phyloP scores from a whole-genome alignment of 768 basidiomycete genomes.

The Pholiota conissans region DNA sequence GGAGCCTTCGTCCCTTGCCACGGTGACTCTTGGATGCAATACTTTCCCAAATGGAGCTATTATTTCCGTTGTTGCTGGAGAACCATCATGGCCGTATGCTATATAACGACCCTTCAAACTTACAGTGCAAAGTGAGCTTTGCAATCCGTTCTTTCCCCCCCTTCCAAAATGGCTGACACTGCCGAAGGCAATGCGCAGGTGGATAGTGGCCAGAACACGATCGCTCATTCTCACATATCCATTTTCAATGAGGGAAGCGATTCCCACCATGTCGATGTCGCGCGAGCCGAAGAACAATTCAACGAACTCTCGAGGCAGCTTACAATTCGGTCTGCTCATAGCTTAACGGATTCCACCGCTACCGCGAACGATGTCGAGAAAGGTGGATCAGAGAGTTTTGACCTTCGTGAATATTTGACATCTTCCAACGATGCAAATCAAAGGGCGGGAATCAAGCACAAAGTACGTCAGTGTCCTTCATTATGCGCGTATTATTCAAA shows the following conservation, averaged over 20 bases:
- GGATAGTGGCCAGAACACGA: background rate
- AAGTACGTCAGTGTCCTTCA: too few species aligned
- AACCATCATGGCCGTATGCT: background rate
- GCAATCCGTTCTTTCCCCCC: background rate
- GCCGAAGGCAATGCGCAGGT: background rate
- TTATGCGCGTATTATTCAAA: background rate
- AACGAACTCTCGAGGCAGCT: constrained; percentile 52
- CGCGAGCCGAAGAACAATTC: constrained; percentile 51
- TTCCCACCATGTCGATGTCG: constrained; percentile 45
- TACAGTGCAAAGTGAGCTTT: background rate
- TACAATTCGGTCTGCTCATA: constrained; percentile 25
- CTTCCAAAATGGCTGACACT: background rate
- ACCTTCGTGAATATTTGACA: constrained; percentile 67
- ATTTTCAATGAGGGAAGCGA: background rate
- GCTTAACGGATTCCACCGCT: constrained; percentile 28
- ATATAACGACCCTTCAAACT: background rate
- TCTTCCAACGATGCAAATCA: constrained; percentile 68
- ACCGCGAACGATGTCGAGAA: constrained; percentile 43
- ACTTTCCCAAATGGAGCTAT: background rate
- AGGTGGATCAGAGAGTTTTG: constrained; percentile 42
- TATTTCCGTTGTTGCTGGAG: background rate
- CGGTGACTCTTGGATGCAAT: background rate
- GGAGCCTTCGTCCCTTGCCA: background rate
- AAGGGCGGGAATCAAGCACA: constrained; percentile 65
- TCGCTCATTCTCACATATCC: background rate